Conservation (phyloP, 2,329 filamentous ascomycete genomes). For the Fusarium cyanostomum region DNA sequence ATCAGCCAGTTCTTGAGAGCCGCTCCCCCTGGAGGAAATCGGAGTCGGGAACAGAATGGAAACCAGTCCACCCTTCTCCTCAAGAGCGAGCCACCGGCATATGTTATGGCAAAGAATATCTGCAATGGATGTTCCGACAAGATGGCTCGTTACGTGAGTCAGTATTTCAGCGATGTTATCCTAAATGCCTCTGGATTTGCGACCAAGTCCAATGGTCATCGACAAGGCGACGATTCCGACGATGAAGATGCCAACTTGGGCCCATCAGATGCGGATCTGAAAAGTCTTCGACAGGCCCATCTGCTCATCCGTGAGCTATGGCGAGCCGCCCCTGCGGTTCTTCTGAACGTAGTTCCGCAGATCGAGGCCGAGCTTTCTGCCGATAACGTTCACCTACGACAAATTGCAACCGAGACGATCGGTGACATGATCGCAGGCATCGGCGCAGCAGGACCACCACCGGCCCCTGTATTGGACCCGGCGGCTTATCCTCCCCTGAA, state of each 20-base stretch:
- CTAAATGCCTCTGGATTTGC: conserved; percentile 79
- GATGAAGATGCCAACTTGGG: conserved; percentile 68
- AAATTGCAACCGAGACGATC: conserved; percentile 90
- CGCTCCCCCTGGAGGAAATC: conserved; percentile 73
- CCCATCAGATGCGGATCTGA: conserved; percentile 83
- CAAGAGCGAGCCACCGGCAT: conserved; percentile 90
- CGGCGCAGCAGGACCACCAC: conserved; percentile 86
- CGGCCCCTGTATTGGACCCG: conserved; percentile 77
- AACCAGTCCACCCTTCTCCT: conserved; percentile 85
- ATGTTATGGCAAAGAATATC: conserved; percentile 95
- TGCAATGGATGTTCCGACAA: conserved; percentile 91
- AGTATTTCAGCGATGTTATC: conserved; percentile 97
- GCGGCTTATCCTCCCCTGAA: conserved; percentile 83
- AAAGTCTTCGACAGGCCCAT: conserved; percentile 90
- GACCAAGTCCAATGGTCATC: conserved; percentile 64
- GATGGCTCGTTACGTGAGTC: conserved; percentile 93
- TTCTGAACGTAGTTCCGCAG: conserved; percentile 93
- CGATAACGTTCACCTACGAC: conserved; percentile 86
- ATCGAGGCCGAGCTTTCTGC: conserved; percentile 91
- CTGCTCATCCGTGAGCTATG: conserved; percentile 89
- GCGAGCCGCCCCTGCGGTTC: conserved; percentile 86
- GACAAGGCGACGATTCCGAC: conserved; percentile 69
- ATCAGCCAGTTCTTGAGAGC: conserved; percentile 95
- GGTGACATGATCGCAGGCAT: conserved; percentile 96
- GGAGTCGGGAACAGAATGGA: conserved; percentile 71